Base-by-base conservation (phyloP, 306 rosid genomes). In the Gleditsia sinensis region DNA sequence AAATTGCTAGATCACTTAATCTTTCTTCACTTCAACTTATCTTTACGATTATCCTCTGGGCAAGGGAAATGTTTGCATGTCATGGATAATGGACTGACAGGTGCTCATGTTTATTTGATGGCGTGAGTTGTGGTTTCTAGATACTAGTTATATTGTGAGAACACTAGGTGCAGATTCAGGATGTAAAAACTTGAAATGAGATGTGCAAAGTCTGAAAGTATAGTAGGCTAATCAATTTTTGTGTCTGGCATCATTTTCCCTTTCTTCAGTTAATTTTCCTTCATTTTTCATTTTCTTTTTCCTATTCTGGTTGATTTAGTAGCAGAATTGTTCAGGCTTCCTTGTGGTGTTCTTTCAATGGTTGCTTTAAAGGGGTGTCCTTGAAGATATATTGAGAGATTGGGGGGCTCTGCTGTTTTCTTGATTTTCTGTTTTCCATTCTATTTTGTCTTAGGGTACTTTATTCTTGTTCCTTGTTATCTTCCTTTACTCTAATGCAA, bases 1-100 rank as follows among this genome's bases (percentile, higher is more conserved):
- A 63, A 42, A 46, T 5, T 67, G 60, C 36, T 33, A 40, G 25
- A 34, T 46, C 54, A 48, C 71, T 49, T 69, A 24, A 42, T 59
- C 54, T 30, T n/a, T 59, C 43, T 10, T 60, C n/a, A 23, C 30
- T 53, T 6, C n/a, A 53, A 53, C 59, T 53, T 40, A 2, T 40
- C 23, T 4, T 6, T 24, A 50, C 3, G 59, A 53, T 53, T 32
- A 23, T 1, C n/a, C 6, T 17, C 13, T 64, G 50, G 3, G 23
- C 1, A 46, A 4, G 16, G 53, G 20, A 6, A 46, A 14, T 16
- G 19, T 17, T n/a, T 2, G 3, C 20, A 1, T 1, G 19, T 13
- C 51, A 45, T 46, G 42, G 37, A 17, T 39, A 45, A 27, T 46
- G 25, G 42, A 30, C 42, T 45, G 27, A 25, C 3, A 27, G 28